Percentiles rank a stretch among this genome's conserved stretches.
Evolutionary conservation across 1,139 yeast genomes (phyloP).

Genomic region (Nakaseomyces sp.): DNA sequence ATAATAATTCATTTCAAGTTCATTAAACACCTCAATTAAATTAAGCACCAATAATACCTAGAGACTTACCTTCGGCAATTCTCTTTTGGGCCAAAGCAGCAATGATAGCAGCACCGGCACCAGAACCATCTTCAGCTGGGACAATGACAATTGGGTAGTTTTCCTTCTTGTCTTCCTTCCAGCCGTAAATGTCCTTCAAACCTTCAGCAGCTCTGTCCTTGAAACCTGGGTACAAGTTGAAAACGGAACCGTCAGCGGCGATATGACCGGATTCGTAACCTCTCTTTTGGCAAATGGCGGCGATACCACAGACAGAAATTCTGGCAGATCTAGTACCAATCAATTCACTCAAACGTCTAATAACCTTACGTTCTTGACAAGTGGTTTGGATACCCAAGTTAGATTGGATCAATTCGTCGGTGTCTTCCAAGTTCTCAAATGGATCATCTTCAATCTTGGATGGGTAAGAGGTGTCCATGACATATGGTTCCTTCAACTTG

Average conservation of each 20-base stretch:
- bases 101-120: constrained; percentile 96
- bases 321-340: constrained; percentile 92
- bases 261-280: constrained; percentile 69
- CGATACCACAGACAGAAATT: constrained; percentile 89
- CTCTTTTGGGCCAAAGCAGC: constrained; percentile 88
- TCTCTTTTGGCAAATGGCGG: constrained; percentile 88
- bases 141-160: constrained; percentile 72
- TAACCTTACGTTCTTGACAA: constrained; percentile 67
- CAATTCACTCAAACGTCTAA: constrained; percentile 76
- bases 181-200: constrained; percentile 79
- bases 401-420: constrained; percentile 53
- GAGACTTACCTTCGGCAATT: constrained; percentile 59
- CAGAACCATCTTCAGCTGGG: constrained; percentile 96
- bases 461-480: constrained; percentile 84
- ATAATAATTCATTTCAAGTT: constrained; percentile 9
- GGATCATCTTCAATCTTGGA: constrained; percentile 85
- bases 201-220: constrained; percentile 83
- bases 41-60: constrained; percentile 41
- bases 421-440: constrained; percentile 73
- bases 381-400: constrained; percentile 59
- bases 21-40: constrained; percentile 19
- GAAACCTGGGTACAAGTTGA: constrained; percentile 87
- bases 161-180: constrained; percentile 42
- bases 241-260: constrained; percentile 97
- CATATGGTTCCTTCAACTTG: constrained; percentile 50